Evolutionary conservation across 2,329 filamentous ascomycete genomes (phyloP).

Genomic region (Alternaria hordeiaustralica): DNA sequence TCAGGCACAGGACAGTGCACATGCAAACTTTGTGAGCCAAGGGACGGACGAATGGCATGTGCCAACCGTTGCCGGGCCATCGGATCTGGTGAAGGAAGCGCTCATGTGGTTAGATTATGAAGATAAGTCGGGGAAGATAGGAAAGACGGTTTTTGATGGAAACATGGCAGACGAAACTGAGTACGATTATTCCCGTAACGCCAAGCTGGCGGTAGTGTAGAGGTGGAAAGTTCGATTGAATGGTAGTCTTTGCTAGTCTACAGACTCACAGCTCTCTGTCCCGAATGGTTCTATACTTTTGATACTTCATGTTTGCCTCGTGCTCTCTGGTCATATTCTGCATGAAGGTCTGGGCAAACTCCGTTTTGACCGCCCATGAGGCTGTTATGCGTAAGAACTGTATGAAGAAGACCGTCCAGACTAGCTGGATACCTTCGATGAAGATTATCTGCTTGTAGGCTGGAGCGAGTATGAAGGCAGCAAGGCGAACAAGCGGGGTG

Average conservation of each 20-base stretch:
- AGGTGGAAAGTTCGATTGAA: background rate
- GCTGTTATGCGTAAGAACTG: constrained; percentile 6
- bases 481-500: constrained; percentile 4
- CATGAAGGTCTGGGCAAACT: constrained; percentile 8
- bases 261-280: background rate
- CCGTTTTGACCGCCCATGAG: constrained; percentile 18
- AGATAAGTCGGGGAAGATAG: background rate
- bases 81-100: background rate
- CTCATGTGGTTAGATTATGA: background rate
- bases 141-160: background rate
- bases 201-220: background rate
- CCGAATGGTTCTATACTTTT: background rate
- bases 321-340: background rate
- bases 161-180: background rate
- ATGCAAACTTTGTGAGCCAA: background rate
- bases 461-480: constrained; percentile 16
- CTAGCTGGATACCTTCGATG: constrained; percentile 7
- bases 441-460: constrained; percentile 24
- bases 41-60: background rate
- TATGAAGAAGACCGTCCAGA: constrained; percentile 6
- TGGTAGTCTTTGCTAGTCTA: background rate
- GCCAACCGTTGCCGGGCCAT: background rate
- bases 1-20: background rate
- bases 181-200: background rate
- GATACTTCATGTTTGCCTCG: background rate